Conservation (phyloP, 371 early-diverging fungal genomes). For the Capillidium heterosporum region DNA sequence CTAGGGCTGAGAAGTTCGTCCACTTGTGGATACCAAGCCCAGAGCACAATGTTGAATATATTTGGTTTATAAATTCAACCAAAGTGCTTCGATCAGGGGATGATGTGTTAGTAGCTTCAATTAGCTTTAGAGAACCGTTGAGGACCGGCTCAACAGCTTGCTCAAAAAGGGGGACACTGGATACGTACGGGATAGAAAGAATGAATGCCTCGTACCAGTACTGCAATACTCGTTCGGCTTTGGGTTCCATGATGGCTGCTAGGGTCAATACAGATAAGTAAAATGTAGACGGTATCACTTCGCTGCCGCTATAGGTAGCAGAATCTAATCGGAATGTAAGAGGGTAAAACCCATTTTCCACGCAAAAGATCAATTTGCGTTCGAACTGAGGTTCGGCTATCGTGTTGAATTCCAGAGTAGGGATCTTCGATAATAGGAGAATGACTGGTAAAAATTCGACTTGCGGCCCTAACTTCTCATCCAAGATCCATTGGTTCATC, state of each 20-base stretch:
- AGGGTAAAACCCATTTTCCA: neutral
- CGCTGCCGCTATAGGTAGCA: neutral
- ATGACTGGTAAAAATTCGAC: neutral
- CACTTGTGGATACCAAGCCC: neutral
- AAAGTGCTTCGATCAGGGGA: neutral
- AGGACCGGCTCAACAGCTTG: neutral
- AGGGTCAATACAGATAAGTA: neutral
- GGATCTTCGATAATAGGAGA: neutral
- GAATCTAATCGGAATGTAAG: neutral
- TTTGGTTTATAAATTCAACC: neutral
- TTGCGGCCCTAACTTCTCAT: neutral
- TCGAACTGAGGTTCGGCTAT: neutral
- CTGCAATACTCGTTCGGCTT: neutral
- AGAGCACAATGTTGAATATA: neutral
- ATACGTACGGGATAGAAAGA: neutral
- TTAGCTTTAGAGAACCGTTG: neutral
- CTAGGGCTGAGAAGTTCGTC: neutral
- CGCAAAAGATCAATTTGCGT: neutral
- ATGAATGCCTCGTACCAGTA: constrained; percentile 1
- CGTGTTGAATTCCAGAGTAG: neutral
- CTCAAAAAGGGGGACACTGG: neutral
- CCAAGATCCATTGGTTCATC: neutral
- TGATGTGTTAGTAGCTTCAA: neutral
- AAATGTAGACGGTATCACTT: neutral
- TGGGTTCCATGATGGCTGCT: neutral